phyloP scores from a whole-genome alignment of 345 rosid genomes.

The Eucalyptus marginata region DNA sequence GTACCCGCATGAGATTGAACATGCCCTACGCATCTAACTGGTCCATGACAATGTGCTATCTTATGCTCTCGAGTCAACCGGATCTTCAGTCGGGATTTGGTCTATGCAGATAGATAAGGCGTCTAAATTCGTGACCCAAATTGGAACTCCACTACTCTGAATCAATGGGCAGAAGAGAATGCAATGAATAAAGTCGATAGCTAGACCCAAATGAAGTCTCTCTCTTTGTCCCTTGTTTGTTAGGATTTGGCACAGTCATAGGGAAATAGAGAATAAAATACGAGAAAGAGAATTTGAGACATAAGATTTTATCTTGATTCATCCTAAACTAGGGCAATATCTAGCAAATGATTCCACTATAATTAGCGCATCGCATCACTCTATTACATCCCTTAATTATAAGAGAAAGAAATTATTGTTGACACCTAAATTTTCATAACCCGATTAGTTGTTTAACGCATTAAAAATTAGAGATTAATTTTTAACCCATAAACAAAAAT shows the following conservation, averaged over 20 bases:
- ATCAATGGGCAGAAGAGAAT: not conserved
- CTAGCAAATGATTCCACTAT: rapidly evolving
- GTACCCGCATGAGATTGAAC: not conserved
- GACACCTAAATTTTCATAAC: too few relatives aligned
- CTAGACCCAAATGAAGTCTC: not conserved
- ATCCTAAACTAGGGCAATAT: rapidly evolving
- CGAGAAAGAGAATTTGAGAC: too few relatives aligned
- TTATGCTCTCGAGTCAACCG: not conserved
- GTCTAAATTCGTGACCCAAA: not conserved
- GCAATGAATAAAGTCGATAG: not conserved
- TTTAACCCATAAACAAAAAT: too few relatives aligned
- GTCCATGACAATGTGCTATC: not conserved
- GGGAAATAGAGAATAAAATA: not conserved
- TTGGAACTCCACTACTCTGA: not conserved
- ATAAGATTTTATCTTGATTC: too few relatives aligned
- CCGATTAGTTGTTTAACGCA: too few relatives aligned
- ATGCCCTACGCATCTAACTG: not conserved
- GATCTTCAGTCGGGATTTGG: not conserved
- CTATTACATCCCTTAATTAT: not conserved
- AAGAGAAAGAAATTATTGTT: too few relatives aligned
- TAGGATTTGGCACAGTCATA: not conserved
- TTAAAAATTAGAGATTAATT: too few relatives aligned
- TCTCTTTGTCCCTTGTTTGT: not conserved
- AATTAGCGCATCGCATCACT: too few relatives aligned
- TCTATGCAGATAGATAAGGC: rapidly evolving